Evolutionary conservation across 2,329 filamentous ascomycete genomes (phyloP), one percentile per base, ranked within the genome.

Genomic region (Capronia americana): DNA sequence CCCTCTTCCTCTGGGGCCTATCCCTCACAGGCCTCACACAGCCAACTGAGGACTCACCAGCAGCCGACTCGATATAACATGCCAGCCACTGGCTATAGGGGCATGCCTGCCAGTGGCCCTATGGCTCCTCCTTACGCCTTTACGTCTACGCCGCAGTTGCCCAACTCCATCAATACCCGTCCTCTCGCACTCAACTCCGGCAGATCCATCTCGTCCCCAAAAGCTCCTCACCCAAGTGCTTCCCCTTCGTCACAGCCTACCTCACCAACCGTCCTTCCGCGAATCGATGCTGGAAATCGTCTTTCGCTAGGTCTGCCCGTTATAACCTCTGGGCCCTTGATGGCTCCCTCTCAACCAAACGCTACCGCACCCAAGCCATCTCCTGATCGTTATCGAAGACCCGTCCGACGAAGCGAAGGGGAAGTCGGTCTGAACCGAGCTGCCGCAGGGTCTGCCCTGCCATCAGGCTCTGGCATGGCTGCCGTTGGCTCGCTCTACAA

Each of bases 361-460:
- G 4, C 59, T 24, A 44, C 51, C 7, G 82, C 87, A 24, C 79
- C 82, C 54, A 93, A 92, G 74, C 83, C 88, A 24, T 88, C 91
- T 1, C 92, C 92, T 1, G 93, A 97, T 76, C 88, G 94, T 66
- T 97, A 97, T 77, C 87, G 93, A 73, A 89, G 93, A 66, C 84
- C 84, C 63, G 82, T 85, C 65, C 85, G 86, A 71, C 82, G 86
- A 67, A 79, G 81, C 17, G 87, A 88, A 71, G 67, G 70, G 20
- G 70, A 74, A 26, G 59, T 57, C 17, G 61, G 46, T 57, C 55
- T 48, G 10, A 69, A 61, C 50, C 61, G 68, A 41, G 44, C 48
- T 17, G 41, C 60, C 70, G 53, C 67, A 64, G 76, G 75, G 62
- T 83, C 83, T 41, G 79, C 81, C 24, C 74, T 77, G 26, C 80